Conservation (phyloP, 2,329 filamentous ascomycete genomes). For the Fusarium illudens region DNA sequence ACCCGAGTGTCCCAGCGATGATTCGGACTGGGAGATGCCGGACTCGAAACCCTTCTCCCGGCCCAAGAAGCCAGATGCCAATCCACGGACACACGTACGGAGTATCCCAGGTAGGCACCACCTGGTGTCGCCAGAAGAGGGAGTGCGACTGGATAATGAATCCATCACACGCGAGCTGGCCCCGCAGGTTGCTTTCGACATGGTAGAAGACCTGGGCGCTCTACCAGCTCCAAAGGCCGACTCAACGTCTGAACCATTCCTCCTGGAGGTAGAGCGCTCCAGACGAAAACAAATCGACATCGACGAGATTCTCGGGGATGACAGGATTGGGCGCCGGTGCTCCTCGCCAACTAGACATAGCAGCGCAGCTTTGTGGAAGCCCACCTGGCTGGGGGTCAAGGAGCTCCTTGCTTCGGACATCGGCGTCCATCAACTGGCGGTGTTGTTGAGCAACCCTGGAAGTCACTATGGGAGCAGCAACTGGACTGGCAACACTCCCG, state of each 20-base stretch:
- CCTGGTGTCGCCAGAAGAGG: neutral
- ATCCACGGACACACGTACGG: neutral
- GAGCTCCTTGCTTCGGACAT: constrained; percentile 38
- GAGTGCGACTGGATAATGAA: constrained; percentile 11
- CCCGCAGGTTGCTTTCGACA: constrained; percentile 17
- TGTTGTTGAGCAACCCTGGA: constrained; percentile 15
- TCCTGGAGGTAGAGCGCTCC: neutral
- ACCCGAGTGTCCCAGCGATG: constrained; percentile 17
- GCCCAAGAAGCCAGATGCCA: constrained; percentile 13
- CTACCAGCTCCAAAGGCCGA: neutral
- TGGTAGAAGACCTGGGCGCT: neutral
- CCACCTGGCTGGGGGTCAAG: constrained; percentile 35
- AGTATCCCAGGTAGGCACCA: neutral
- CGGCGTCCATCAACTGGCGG: constrained; percentile 36
- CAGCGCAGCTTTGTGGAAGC: neutral
- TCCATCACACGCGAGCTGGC: constrained; percentile 9
- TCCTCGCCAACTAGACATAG: no score
- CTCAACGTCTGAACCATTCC: neutral
- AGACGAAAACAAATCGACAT: neutral
- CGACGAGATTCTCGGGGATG: neutral
- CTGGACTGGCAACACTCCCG: constrained; percentile 29
- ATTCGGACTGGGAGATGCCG: constrained; percentile 22
- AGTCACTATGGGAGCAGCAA: constrained; percentile 37
- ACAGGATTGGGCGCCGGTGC: neutral
- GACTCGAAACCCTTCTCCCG: constrained; percentile 24